phyloP scores from a whole-genome alignment of 768 basidiomycete species.

The Butyriboletus loyo region DNA sequence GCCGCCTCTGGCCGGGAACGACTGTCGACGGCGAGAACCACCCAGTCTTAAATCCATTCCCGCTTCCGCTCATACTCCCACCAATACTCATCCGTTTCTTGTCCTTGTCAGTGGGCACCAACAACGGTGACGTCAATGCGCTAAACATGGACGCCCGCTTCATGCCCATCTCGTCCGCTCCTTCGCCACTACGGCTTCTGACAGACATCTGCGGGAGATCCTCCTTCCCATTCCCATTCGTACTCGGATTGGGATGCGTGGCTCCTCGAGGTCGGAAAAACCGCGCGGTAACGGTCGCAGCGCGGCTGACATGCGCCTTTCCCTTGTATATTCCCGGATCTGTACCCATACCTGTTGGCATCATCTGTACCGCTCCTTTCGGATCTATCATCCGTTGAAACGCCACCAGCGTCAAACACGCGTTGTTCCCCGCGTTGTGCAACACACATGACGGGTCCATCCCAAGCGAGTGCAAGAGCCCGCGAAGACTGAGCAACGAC shows the following conservation, averaged over 20 bases:
- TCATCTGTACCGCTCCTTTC: conserved; percentile 21
- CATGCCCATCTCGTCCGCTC: conserved; percentile 20
- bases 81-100: background rate
- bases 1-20: conserved; percentile 1
- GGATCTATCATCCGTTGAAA: conserved; percentile 70
- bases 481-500: conserved; percentile 59
- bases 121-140: conserved; percentile 2
- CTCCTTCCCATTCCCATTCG: background rate
- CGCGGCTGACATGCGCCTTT: conserved; percentile 5
- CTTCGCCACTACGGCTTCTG: background rate
- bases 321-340: background rate
- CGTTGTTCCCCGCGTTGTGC: conserved; percentile 81
- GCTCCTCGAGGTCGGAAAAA: conserved; percentile 13
- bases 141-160: conserved; percentile 19
- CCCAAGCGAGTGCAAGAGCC: conserved; percentile 59
- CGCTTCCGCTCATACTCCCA: background rate
- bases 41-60: conserved; percentile 1
- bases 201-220: background rate
- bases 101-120: conserved; percentile 1
- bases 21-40: conserved; percentile 1
- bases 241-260: background rate
- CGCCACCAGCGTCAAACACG: conserved; percentile 63
- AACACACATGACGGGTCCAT: conserved; percentile 37
- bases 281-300: conserved; percentile 16
- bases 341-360: background rate